Evolutionary conservation across 108 stramenopile genomes (phyloP), one percentile per base, ranked within the genome.

Genomic region (Pseudonitzschia pungens): DNA sequence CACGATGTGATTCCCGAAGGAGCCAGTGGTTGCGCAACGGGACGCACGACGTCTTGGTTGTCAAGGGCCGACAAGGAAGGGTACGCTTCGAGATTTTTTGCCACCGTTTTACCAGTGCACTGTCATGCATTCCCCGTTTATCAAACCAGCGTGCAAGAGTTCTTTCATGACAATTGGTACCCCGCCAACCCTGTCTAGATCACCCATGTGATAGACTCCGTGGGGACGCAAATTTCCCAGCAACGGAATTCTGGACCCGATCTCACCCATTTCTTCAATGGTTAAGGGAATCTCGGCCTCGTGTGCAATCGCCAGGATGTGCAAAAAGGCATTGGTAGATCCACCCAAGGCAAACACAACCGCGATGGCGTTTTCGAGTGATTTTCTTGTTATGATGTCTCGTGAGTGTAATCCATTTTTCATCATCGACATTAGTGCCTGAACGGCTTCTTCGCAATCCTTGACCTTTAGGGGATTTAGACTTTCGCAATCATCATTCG

Each of bases 361-460:
- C 7, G 77, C 72, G 14, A 87, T 86, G 14, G 86, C 84, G 56
- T 87, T 87, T 83, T 87, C 86, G 40, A 87, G 86, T 9, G 86
- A 83, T 15, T 62, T 68, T n/a, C 83, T 82, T 28, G 85, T 82
- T 71, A 87, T 81, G 77, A 87, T 86, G 67, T 86, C 85, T 29
- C 77, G 73, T 33, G 84, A 80, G 70, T 81, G 84, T 29, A 87
- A 65, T 36, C 84, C 81, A 51, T 65, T 64, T 41, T 80, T 28
- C 55, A 54, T 58, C 31, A 71, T 20, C 24, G 18, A 69, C 36
- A 84, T 44, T 72, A 86, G 6, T 22, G 24, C 21, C 24, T 21
- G 2, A 2, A 26, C 53, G 53, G 53, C 21, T 54, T 54, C 24
- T 24, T 24, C 26, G 26, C 53, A 54, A 7, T 54, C 26, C 2